Evolutionary conservation across 768 basidiomycete species (phyloP), one percentile per base, ranked within the genome.

Genomic region (Lactarius hatsudake): DNA sequence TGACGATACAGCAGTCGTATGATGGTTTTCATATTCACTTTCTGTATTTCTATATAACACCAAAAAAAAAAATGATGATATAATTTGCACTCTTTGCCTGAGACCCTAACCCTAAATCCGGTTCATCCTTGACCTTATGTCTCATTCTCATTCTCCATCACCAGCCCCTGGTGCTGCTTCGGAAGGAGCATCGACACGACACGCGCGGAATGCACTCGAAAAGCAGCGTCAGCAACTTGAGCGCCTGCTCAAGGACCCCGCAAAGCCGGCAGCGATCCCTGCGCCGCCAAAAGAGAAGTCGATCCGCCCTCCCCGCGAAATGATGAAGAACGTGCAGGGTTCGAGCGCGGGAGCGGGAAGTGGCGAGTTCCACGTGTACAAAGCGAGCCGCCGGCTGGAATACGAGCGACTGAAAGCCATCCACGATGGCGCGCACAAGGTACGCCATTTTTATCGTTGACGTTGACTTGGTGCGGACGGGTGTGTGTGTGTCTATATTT

Each of bases 321-420:
- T 94, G 93, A 98, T 99, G 93, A 98, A 97, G 84, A 98, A 98
- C 72, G 96, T 99, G 8, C 96, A 98, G 77, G 97, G 97, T 0
- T 96, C 93, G 18, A 94, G 93, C 76, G 95, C 97, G 8, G 97
- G 96, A 55, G 97, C 97, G 20, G 97, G 97, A 60, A 94, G 92
- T 64, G 96, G 96, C 53, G 96, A 96, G 77, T 98, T 98, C 74
- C 97, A 99, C 75, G 97, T 99, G 0, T 99, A 98, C 81, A 98
- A 98, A 75, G 96, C 96, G 20, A 88, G 89, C 70, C 81, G 97
- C 69, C 83, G 96, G 74, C 83, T 96, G 73, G 97, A 99, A 79
- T 98, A 98, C 73, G 97, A 99, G 78, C 81, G 97, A 65, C 75
- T 98, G 65, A 96, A 93, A 79, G 72, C 96, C 17, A 85, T 99